A percentile compares a stretch with the other conserved stretches of the same genome.
Conservation (phyloP, 495 filamentous ascomycete species). For the Penicillium crystallinum region DNA sequence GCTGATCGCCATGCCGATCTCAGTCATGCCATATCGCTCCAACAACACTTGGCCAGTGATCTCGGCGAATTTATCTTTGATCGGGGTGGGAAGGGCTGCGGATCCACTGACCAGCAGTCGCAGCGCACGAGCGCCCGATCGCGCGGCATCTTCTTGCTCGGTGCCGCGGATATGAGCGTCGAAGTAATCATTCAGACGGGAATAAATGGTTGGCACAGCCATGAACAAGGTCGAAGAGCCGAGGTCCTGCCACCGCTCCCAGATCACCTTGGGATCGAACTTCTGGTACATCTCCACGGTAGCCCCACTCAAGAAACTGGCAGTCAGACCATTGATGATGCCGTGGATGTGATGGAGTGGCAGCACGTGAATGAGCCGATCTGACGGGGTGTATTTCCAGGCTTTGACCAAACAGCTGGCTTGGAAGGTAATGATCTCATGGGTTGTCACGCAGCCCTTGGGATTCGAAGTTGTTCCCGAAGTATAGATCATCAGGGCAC, state of each 20-base stretch:
- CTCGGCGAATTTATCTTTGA: slow-evolving; percentile 38
- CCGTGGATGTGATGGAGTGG: slow-evolving; percentile 44
- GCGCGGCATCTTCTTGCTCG: slow-evolving; percentile 25
- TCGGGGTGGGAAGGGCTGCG: slow-evolving; percentile 40
- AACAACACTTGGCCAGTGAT: slow-evolving; percentile 39
- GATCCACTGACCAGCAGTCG: slow-evolving; percentile 41
- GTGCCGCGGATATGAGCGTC: slow-evolving; percentile 39
- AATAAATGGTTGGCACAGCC: slow-evolving; percentile 45
- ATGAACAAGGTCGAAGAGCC: slow-evolving; percentile 42
- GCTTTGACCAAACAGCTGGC: slow-evolving; percentile 34
- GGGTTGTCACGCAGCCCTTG: slow-evolving; percentile 42
- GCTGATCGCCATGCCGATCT: slow-evolving; percentile 45
- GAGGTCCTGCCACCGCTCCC: slow-evolving; percentile 36
- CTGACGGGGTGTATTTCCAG: slow-evolving; percentile 31
- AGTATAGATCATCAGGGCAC: slow-evolving; percentile 45
- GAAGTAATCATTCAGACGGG: slow-evolving; percentile 43
- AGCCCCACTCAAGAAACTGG: slow-evolving; percentile 34
- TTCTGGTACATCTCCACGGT: slow-evolving; percentile 44
- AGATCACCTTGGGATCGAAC: slow-evolving; percentile 42
- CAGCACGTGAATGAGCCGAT: slow-evolving; percentile 42
- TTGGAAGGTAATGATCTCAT: slow-evolving; percentile 43
- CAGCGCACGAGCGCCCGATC: slow-evolving; percentile 30
- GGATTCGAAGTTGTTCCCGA: slow-evolving; percentile 42
- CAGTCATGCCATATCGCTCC: slow-evolving; percentile 46
- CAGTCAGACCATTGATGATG: slow-evolving; percentile 39